phyloP scores from a whole-genome alignment of 768 basidiomycete species.

The Kwoniella dendrophila region DNA sequence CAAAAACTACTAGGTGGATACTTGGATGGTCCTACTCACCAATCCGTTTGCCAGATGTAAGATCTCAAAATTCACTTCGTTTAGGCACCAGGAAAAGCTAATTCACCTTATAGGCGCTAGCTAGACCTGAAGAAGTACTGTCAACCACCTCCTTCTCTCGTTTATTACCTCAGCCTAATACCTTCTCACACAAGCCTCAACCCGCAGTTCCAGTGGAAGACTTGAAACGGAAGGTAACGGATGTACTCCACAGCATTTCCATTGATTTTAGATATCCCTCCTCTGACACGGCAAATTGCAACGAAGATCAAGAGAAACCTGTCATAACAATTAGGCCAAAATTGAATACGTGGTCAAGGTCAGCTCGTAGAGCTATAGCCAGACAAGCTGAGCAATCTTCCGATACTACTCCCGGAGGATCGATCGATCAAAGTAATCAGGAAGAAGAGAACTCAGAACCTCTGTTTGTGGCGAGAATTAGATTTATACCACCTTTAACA shows the following conservation, averaged over 20 bases:
- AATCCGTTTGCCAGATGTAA: conserved; percentile 73
- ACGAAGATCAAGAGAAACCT: neutral
- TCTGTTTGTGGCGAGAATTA: conserved; percentile 18
- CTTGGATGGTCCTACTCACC: conserved; percentile 79
- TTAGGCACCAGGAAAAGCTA: conserved; percentile 2
- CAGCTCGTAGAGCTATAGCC: conserved; percentile 36
- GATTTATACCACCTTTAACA: conserved; percentile 13
- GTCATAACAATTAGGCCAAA: conserved; percentile 25
- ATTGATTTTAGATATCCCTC: neutral
- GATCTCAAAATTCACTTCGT: conserved; percentile 48
- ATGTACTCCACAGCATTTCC: conserved; percentile 12
- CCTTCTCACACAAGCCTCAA: conserved; percentile 16
- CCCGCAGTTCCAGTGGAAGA: conserved; percentile 15
- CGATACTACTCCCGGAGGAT: neutral
- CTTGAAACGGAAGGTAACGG: conserved; percentile 15
- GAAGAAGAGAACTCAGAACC: conserved; percentile 7
- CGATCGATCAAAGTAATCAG: neutral
- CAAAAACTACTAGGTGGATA: conserved; percentile 88
- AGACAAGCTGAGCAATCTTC: conserved; percentile 6
- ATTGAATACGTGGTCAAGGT: conserved; percentile 45
- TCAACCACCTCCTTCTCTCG: conserved; percentile 39
- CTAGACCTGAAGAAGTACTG: conserved; percentile 28
- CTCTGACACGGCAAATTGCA: neutral
- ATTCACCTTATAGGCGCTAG: conserved; percentile 18
- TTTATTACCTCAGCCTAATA: conserved; percentile 32